Evolutionary conservation across 2,329 filamentous ascomycete species (phyloP).

Genomic region (Cephalotrichum gorgonifer): DNA sequence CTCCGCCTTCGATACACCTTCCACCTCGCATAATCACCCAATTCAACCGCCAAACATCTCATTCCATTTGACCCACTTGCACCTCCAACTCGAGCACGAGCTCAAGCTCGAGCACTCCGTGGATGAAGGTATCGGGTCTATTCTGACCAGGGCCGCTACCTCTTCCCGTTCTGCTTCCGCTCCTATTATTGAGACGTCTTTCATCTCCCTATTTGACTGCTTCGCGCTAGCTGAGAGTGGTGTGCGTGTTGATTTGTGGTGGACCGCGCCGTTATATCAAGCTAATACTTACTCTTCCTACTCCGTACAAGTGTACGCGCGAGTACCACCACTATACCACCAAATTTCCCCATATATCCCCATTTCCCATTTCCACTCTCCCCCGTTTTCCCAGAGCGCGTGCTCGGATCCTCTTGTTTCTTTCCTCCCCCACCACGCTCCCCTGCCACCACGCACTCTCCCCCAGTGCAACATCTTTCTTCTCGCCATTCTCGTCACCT

Average conservation of each 20-base stretch:
- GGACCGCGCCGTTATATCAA: not conserved
- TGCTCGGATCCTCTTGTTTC: slow-evolving; percentile 2
- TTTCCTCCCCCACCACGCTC: not conserved
- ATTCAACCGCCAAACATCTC: too few relatives aligned
- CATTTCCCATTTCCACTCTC: not conserved
- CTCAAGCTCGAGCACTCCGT: not conserved
- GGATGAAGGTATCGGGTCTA: not conserved
- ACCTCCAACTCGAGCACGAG: too few relatives aligned
- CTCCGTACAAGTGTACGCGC: too few relatives aligned
- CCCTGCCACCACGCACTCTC: not conserved
- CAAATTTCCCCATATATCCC: slow-evolving; percentile 1
- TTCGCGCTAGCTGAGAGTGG: too few relatives aligned
- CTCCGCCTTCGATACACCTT: not conserved
- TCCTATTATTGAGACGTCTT: not conserved
- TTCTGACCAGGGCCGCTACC: too few relatives aligned
- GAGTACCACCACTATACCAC: too few relatives aligned
- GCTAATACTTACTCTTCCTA: too few relatives aligned
- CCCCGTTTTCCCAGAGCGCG: slow-evolving; percentile 3
- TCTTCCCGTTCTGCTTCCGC: not conserved
- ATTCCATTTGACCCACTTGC: too few relatives aligned
- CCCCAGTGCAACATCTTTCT: not conserved
- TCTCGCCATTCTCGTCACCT: not conserved
- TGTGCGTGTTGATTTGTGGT: not conserved
- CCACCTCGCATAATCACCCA: not conserved
- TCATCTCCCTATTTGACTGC: not conserved